Conservation (phyloP, 306 rosid genomes). For the Adenanthera pavonina region DNA sequence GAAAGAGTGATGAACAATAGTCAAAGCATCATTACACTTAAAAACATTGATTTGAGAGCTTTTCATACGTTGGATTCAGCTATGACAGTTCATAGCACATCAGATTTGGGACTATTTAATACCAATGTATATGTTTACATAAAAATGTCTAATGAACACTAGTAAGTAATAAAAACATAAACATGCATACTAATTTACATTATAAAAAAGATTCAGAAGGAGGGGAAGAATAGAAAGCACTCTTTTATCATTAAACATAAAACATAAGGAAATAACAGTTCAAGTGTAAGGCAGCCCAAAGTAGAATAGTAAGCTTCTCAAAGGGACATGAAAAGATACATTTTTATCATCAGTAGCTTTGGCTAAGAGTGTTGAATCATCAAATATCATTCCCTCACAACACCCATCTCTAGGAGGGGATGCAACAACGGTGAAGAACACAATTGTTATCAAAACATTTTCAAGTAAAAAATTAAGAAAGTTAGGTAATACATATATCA, state of each 20-base stretch:
- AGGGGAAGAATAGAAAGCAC: no score
- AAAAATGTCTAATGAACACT: not conserved
- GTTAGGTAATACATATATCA: not conserved
- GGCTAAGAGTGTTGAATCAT: constrained; percentile 58
- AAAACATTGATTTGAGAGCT: not conserved
- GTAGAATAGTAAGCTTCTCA: no score
- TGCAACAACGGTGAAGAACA: constrained; percentile 9
- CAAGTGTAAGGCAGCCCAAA: no score
- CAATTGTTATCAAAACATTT: constrained; percentile 1
- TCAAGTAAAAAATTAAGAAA: not conserved
- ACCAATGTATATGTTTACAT: not conserved
- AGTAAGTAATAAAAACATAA: constrained; percentile 5
- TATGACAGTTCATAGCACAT: not conserved
- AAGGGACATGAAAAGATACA: constrained; percentile 17
- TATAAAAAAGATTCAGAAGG: constrained; percentile 29
- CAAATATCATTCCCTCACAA: constrained; percentile 62
- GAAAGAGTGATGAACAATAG: not conserved
- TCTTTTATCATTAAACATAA: no score
- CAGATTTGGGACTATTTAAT: not conserved
- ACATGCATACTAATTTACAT: not conserved
- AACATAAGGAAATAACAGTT: no score
- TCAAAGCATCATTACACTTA: not conserved
- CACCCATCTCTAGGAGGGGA: constrained; percentile 38
- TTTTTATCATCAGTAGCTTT: constrained; percentile 38
- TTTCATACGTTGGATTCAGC: not conserved